phyloP scores from a whole-genome alignment of 352 stramenopile species.

The Globisporangium abappressorium region DNA sequence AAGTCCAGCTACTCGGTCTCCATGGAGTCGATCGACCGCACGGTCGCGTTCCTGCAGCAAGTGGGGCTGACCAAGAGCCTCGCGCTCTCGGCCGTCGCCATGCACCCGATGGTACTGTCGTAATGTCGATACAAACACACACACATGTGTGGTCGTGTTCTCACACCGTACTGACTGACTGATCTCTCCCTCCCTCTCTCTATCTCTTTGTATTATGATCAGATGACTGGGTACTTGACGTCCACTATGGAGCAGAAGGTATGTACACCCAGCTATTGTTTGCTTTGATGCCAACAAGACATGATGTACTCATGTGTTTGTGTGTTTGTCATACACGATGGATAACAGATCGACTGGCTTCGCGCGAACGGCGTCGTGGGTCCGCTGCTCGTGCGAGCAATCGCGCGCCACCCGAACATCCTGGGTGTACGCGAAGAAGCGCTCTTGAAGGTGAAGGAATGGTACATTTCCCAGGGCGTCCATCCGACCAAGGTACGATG shows the following conservation, averaged over 20 bases:
- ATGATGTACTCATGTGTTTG: not conserved
- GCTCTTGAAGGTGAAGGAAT: slow-evolving; percentile 26
- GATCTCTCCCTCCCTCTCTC: not conserved
- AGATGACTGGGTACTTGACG: slow-evolving; percentile 31
- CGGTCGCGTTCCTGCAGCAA: slow-evolving; percentile 27
- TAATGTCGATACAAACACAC: not conserved
- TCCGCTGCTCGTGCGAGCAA: slow-evolving; percentile 27
- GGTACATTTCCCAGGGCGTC: slow-evolving; percentile 40
- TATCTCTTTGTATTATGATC: not conserved
- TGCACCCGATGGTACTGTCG: slow-evolving; percentile 30
- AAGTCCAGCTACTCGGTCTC: slow-evolving; percentile 16
- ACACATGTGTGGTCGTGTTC: not conserved
- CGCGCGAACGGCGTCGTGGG: slow-evolving; percentile 28
- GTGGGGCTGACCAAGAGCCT: slow-evolving; percentile 29
- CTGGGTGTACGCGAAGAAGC: slow-evolving; percentile 32
- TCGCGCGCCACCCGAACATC: slow-evolving; percentile 40
- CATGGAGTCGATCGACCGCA: slow-evolving; percentile 27
- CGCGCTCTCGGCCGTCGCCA: slow-evolving; percentile 31
- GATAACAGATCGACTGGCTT: slow-evolving; percentile 31
- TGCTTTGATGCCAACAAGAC: too few relatives aligned
- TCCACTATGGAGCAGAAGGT: slow-evolving; percentile 44
- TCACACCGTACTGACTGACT: not conserved
- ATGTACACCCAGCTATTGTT: not conserved
- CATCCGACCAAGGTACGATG: slow-evolving; percentile 22
- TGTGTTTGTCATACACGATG: not conserved